phyloP scores from a whole-genome alignment of 345 rosid genomes.

The Pistacia atlantica region DNA sequence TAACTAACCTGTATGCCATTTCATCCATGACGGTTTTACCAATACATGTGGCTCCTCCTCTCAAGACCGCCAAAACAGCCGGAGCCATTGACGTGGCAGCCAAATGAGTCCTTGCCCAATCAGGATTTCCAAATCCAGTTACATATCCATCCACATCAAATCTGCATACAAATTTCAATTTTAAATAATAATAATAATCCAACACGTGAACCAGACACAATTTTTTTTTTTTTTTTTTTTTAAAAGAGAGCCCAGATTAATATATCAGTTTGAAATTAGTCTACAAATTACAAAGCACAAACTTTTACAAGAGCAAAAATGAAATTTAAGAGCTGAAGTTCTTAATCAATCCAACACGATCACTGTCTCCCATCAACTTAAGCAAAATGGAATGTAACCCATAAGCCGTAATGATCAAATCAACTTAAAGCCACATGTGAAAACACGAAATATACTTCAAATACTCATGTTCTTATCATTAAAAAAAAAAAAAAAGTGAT shows the following conservation, averaged over 20 bases:
- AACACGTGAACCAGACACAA: background rate
- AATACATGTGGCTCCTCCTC: conserved; percentile 67
- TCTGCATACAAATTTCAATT: conserved; percentile 35
- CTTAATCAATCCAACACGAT: no score
- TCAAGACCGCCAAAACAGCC: conserved; percentile 59
- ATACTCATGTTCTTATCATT: background rate
- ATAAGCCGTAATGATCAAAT: background rate
- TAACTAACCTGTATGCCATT: conserved; percentile 81
- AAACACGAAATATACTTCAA: background rate
- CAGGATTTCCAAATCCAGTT: conserved; percentile 93
- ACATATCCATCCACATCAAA: conserved; percentile 82
- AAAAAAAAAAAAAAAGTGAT: no score
- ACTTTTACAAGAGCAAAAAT: no score
- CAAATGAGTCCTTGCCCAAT: conserved; percentile 84
- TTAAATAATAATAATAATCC: background rate
- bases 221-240: no score
- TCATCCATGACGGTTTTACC: conserved; percentile 91
- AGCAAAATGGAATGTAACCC: conserved; percentile 14
- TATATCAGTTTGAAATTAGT: no score
- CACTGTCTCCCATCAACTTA: background rate
- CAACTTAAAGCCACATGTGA: background rate
- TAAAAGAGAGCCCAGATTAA: no score
- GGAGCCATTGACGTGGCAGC: conserved; percentile 76
- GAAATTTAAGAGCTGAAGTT: background rate
- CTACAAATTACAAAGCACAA: no score